Base-by-base conservation (phyloP, 371 early-diverging fungal species). In the Lichtheimia ornata region DNA sequence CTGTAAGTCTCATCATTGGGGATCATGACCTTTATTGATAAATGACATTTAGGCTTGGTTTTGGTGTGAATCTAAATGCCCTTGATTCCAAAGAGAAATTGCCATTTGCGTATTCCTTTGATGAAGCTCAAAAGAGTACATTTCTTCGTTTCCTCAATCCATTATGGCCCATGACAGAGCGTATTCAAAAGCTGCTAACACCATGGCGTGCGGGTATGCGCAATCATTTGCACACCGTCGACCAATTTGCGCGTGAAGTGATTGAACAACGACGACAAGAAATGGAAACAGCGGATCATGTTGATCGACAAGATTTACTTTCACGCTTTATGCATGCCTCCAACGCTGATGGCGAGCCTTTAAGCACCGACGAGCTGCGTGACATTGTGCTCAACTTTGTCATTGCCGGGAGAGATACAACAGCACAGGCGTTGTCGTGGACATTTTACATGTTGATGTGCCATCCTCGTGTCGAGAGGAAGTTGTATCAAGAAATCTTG, bases 361-460 rank as follows among this genome's bases (percentile, higher is more conserved):
- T 84, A 3, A 74, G 59, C 14, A 85, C 88, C 62, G 64, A 68
- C 1, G 80, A 85, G 49, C 43, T 67, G 11, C 65, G 82, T n/a
- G 92, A 92, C 63, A 73, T 81, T 58, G 76, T 90, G 2, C 57
- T 91, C 41, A 92, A 90, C 72, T 86, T 90, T 59, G 76, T 89
- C 41, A 84, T 91, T 64, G 88, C 77, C 20, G 81, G 81, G 0
- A 76, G 89, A 15, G 90, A 90, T 61, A 89, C 90, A 0, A 90
- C 91, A 0, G 88, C 89, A 0, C 86, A 87, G 64, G 83, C 86
- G 0, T 70, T 91, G 11, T 80, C 82, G 15, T 92, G 93, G 93
- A 70, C 83, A 40, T 82, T 88, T 59, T 89, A 80, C 43, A 73
- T 70, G n/a, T 59, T 92, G 6, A 58, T 76, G 24, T 60, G 70